phyloP scores from a whole-genome alignment of 1,284 basidiomycete genomes.

The Cystobasidium sp. region DNA sequence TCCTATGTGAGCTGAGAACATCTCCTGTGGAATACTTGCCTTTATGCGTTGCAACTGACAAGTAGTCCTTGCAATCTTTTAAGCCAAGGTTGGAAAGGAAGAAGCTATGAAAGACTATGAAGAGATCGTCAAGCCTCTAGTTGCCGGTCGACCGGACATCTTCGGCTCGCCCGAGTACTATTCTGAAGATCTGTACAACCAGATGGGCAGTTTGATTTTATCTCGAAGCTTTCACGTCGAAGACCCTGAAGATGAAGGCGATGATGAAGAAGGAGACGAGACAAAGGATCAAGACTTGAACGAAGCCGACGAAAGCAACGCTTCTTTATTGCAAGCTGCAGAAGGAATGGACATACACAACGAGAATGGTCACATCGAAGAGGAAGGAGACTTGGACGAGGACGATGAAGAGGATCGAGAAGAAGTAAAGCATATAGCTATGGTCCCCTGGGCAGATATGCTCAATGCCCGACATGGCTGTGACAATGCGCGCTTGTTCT shows the following conservation, averaged over 20 bases:
- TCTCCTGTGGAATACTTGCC: constrained; percentile 39
- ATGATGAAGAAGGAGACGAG: constrained; percentile 55
- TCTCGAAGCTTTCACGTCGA: constrained; percentile 86
- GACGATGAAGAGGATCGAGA: constrained; percentile 64
- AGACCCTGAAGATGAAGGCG: constrained; percentile 60
- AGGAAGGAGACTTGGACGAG: constrained; percentile 57
- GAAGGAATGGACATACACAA: constrained; percentile 32
- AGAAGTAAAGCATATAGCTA: constrained; percentile 72
- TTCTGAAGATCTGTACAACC: constrained; percentile 76
- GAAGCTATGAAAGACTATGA: constrained; percentile 79
- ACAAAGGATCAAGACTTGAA: constrained; percentile 22
- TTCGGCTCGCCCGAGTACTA: constrained; percentile 64
- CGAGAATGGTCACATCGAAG: constrained; percentile 37
- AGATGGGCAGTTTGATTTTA: constrained; percentile 90
- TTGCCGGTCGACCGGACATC: constrained; percentile 60
- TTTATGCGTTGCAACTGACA: neutral
- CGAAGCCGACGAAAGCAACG: neutral
- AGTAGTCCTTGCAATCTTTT: constrained; percentile 13
- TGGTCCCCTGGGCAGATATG: constrained; percentile 84
- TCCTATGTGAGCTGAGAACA: constrained; percentile 68
- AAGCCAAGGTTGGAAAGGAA: constrained; percentile 77
- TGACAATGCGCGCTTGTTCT: constrained; percentile 86
- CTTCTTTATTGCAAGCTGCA: constrained; percentile 18
- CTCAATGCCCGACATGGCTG: constrained; percentile 82
- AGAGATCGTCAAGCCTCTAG: constrained; percentile 57